Base-by-base conservation (phyloP, 345 rosid genomes). In the Gossypium raimondii region DNA sequence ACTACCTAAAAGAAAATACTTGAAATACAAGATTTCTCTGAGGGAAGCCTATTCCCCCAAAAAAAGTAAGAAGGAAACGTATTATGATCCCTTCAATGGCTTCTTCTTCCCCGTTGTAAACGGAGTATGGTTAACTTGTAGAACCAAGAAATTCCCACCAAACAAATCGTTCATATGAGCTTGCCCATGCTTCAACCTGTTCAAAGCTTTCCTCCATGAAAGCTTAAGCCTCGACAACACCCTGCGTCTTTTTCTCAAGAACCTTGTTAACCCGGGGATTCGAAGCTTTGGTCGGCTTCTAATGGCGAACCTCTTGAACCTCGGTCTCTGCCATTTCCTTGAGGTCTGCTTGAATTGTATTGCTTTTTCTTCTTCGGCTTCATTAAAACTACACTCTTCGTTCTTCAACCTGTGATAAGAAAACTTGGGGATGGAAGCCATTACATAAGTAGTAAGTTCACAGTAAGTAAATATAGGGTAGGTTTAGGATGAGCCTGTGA, bases 131-230 rank as follows among this genome's bases (percentile, higher is more conserved):
- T 59, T 74, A 9, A 55, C 63, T 58, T 77, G 83, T 68, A 82
- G 51, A 44, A 80, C 61, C 48, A 81, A 50, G 65, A 71, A 78
- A 77, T 78, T 86, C 60, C 84, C 87, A 67, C 85, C 82, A 34
- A 84, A 78, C 52, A 86, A 80, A 72, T 82, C 83, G 29, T 80
- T 78, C 71, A 73, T 53, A 56, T 84, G 81, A 73, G 59, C 75
- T 73, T 75, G 71, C 0, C 82, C 85, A 75, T 76, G 70, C 86
- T 84, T 76, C 82, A 85, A 18, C 63, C 82, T 81, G 78, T 81
- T 77, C 74, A 68, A 76, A 27, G 84, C 80, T 25, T 57, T 79
- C 1, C 22, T 22, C 81, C 78, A 78, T 1, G 73, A 76, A 62
- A 79, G 41, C 22, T 60, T 79, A 17, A 79, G 79, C 34, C 67